phyloP scores from a whole-genome alignment of 2,329 filamentous ascomycete species.

The Trichoderma sp. region DNA sequence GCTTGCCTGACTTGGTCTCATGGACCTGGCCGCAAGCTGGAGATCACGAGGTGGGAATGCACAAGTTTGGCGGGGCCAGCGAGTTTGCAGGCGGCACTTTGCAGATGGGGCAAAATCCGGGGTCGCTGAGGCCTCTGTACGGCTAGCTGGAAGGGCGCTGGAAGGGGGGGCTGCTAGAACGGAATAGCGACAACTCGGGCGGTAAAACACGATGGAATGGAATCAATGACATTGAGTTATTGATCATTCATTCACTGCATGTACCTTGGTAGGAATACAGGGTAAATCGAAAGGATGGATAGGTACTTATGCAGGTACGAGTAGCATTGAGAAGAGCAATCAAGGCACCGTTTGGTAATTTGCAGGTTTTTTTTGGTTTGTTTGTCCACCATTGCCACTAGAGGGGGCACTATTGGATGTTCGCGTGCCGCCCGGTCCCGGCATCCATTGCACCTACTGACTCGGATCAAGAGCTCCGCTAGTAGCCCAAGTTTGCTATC shows the following conservation, averaged over 20 bases:
- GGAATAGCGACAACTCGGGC: neutral
- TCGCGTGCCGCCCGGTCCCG: neutral
- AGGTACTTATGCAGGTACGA: neutral
- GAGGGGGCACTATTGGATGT: neutral
- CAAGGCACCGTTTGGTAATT: neutral
- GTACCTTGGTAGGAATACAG: too few relatives aligned
- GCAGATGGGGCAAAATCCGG: conserved; percentile 15
- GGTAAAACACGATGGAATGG: too few relatives aligned
- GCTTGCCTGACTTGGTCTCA: conserved; percentile 8
- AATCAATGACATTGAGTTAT: neutral
- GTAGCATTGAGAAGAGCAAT: neutral
- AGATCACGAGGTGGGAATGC: conserved; percentile 19
- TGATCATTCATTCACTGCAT: neutral
- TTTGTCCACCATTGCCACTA: neutral
- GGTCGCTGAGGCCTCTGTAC: neutral
- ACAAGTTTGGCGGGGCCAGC: conserved; percentile 3
- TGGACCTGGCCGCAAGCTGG: conserved; percentile 2
- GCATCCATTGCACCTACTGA: neutral
- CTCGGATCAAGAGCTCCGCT: neutral
- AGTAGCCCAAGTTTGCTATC: too few relatives aligned
- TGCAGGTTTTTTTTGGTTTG: neutral
- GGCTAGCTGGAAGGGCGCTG: neutral
- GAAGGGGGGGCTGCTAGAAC: neutral
- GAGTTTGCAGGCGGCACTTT: neutral
- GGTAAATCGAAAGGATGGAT: too few relatives aligned